These are phyloP conservation scores for Yarrowia galli DNA, from an alignment of 1,139 yeast species.

Conservation along the genomic window DNA sequence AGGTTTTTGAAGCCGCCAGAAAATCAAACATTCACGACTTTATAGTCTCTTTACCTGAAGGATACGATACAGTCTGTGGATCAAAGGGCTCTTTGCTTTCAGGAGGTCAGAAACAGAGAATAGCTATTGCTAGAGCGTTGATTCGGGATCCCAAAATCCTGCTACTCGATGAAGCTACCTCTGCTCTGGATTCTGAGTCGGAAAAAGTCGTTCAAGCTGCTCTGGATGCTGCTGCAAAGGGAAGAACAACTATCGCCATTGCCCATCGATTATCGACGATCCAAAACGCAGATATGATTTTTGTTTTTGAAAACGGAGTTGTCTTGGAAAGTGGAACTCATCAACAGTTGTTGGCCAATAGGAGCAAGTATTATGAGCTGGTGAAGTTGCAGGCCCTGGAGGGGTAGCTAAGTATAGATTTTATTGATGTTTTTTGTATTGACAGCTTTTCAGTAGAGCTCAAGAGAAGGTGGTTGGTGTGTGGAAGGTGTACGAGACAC, in stretches of 20 bases:
- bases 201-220: conserved; percentile 80
- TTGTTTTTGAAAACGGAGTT: conserved; percentile 74
- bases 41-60: conserved; percentile 77
- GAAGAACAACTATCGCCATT: conserved; percentile 84
- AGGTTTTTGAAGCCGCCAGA: conserved; percentile 69
- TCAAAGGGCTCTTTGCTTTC: conserved; percentile 83
- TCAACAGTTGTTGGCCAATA: conserved; percentile 49
- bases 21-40: conserved; percentile 85
- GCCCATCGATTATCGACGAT: conserved; percentile 92
- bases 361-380: conserved; percentile 54
- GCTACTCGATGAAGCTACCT: conserved; percentile 79
- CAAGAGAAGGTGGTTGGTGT: too few species aligned
- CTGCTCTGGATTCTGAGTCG: conserved; percentile 79
- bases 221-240: conserved; percentile 64
- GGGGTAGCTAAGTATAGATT: conserved; percentile 40
- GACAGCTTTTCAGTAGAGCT: too few species aligned
- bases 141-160: conserved; percentile 72
- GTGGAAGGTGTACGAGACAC: too few species aligned
- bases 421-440: too few species aligned
- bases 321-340: conserved; percentile 75
- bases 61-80: conserved; percentile 83
- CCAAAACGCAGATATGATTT: conserved; percentile 89
- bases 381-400: conserved; percentile 52
- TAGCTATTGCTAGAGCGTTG: conserved; percentile 78
- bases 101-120: conserved; percentile 83